Conservation (phyloP, 169 alveolate species). For the Plasmodium adleri region DNA sequence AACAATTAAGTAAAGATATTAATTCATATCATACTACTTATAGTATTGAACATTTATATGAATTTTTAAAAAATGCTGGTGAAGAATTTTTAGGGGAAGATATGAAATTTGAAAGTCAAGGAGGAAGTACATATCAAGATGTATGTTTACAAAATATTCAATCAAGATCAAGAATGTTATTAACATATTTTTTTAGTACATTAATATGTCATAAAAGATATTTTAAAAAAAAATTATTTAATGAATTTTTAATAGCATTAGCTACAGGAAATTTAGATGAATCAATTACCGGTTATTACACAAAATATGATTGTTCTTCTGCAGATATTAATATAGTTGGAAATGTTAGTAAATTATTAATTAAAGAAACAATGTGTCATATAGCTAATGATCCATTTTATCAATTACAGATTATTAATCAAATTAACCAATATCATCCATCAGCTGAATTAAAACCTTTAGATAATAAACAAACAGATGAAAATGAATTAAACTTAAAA, state of each 20-base stretch:
- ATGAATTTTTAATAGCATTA: constrained; percentile 37
- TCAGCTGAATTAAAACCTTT: constrained; percentile 73
- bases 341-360: constrained; percentile 84
- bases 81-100: constrained; percentile 28
- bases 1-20: constrained; percentile 32
- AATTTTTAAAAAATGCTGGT: constrained; percentile 54
- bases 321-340: constrained; percentile 95
- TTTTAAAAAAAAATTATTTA: constrained; percentile 18
- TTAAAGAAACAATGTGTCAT: constrained; percentile 70
- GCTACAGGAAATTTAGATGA: constrained; percentile 88
- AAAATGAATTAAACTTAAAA: constrained; percentile 41
- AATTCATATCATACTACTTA: constrained; percentile 54
- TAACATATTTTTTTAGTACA: constrained; percentile 84
- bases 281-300: constrained; percentile 88
- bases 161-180: constrained; percentile 84
- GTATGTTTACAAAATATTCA: constrained; percentile 84
- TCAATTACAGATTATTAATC: constrained; percentile 22
- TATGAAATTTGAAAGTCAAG: constrained; percentile 50
- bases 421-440: constrained; percentile 45
- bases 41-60: constrained; percentile 32
- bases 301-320: constrained; percentile 94
- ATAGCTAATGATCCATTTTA: constrained; percentile 55
- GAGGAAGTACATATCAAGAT: constrained; percentile 66
- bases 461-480: constrained; percentile 69
- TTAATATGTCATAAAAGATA: constrained; percentile 80